Conservation (phyloP, 2,329 filamentous ascomycete genomes). For the Apiospora sp. region DNA sequence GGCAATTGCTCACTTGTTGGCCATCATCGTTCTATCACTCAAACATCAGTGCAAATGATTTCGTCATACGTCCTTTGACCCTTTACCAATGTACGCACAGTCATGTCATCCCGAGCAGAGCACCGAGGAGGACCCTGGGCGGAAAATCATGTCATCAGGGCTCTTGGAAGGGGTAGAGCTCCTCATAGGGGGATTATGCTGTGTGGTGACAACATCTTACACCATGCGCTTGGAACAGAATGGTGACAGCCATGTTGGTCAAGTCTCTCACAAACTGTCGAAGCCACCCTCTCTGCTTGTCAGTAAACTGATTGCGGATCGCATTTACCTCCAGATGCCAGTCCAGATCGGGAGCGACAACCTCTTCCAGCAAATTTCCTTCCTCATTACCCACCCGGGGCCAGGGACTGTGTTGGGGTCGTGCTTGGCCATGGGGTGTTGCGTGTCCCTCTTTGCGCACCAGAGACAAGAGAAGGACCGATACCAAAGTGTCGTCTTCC, state of each 20-base stretch:
- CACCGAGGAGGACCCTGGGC: background rate
- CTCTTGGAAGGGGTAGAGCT: background rate
- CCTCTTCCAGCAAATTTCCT: background rate
- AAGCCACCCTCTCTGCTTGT: background rate
- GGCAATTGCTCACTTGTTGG: background rate
- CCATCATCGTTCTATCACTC: too few species aligned
- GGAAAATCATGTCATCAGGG: background rate
- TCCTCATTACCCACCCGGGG: background rate
- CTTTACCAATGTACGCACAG: slow-evolving; percentile 3
- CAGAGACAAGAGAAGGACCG: slow-evolving; percentile 7
- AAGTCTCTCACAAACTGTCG: background rate
- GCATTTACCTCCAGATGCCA: background rate
- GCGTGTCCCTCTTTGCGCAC: background rate
- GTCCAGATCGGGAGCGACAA: background rate
- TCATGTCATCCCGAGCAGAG: background rate
- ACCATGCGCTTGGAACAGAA: background rate
- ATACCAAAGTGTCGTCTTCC: background rate
- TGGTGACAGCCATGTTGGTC: background rate
- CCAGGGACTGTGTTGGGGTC: background rate
- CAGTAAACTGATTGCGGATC: background rate
- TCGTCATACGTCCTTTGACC: background rate
- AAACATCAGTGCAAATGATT: background rate
- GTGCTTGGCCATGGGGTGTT: background rate
- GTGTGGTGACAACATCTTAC: background rate
- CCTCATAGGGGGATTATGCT: background rate